Percentiles rank a stretch among this genome's conserved stretches.
These are phyloP conservation scores for Diplosphaera chodatii DNA, from an alignment of 139 green algal genomes.

Conservation along the genomic window DNA sequence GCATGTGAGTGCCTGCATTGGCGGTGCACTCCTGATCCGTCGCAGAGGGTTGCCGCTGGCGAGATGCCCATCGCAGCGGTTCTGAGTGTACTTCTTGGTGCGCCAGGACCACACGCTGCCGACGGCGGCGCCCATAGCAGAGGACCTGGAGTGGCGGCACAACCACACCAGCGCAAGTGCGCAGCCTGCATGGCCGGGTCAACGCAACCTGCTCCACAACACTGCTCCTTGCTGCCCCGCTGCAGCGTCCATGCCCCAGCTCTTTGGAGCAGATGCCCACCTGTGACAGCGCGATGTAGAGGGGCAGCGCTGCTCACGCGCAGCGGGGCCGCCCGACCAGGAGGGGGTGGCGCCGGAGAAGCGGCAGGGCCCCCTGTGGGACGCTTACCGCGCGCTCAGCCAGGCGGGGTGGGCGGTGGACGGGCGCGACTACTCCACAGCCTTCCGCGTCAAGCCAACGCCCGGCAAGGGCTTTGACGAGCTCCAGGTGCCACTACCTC, in stretches of 20 bases:
- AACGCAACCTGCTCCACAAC: too few species aligned
- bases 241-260: too few species aligned
- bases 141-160: slow-evolving; percentile 36
- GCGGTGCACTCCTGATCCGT: too few species aligned
- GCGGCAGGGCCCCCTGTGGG: slow-evolving; percentile 61
- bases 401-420: slow-evolving; percentile 48
- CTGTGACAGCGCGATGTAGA: too few species aligned
- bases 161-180: too few species aligned
- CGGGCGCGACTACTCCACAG: slow-evolving; percentile 57
- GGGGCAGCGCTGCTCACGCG: too few species aligned
- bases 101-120: slow-evolving; percentile 2
- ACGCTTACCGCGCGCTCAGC: slow-evolving; percentile 49
- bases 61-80: too few species aligned
- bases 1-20: slow-evolving; percentile 8
- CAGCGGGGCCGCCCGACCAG: slow-evolving; percentile 38
- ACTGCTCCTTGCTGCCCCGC: too few species aligned
- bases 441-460: slow-evolving; percentile 35
- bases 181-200: too few species aligned
- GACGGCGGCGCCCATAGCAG: slow-evolving; percentile 42
- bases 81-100: neutral
- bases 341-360: slow-evolving; percentile 37
- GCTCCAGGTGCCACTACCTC: too few species aligned
- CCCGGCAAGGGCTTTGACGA: neutral
- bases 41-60: too few species aligned
- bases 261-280: too few species aligned